Evolutionary conservation across 2,329 filamentous ascomycete genomes (phyloP).

Genomic region (Alternaria metachromatica): DNA sequence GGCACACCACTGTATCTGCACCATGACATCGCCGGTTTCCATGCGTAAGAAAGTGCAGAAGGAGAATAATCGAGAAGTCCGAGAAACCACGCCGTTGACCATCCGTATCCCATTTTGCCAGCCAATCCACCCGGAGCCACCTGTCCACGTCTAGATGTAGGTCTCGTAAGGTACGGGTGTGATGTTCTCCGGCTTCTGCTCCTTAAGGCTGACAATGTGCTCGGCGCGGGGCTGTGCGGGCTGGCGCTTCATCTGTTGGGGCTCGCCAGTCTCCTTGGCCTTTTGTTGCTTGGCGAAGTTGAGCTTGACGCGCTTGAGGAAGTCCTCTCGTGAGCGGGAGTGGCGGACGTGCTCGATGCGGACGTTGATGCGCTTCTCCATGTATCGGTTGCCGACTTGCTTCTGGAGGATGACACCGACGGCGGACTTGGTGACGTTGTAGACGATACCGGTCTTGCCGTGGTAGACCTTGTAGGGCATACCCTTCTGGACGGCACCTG

Average conservation of each 20-base stretch:
- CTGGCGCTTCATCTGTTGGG: slow-evolving; percentile 92
- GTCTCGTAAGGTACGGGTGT: slow-evolving; percentile 96
- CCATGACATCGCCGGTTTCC: slow-evolving; percentile 46
- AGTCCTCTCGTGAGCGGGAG: slow-evolving; percentile 95
- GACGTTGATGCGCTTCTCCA: slow-evolving; percentile 99
- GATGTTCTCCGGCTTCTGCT: slow-evolving; percentile 89
- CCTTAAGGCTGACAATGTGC: slow-evolving; percentile 78
- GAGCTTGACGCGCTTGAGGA: slow-evolving; percentile 93
- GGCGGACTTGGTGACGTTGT: slow-evolving; percentile 98
- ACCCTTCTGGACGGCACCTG: slow-evolving; percentile 57
- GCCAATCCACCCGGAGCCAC: slow-evolving; percentile 31
- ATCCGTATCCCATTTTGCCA: slow-evolving; percentile 49
- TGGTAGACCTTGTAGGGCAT: slow-evolving; percentile 99
- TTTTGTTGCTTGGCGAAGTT: slow-evolving; percentile 92
- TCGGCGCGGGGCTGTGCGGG: slow-evolving; percentile 80
- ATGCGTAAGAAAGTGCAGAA: slow-evolving; percentile 50
- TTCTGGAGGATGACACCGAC: slow-evolving; percentile 98
- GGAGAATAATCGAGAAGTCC: slow-evolving; percentile 47
- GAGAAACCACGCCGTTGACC: slow-evolving; percentile 50
- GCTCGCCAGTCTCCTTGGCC: slow-evolving; percentile 87
- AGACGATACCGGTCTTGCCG: slow-evolving; percentile 92
- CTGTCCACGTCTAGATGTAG: slow-evolving; percentile 75
- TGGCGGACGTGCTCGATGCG: slow-evolving; percentile 95
- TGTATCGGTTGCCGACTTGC: slow-evolving; percentile 98
- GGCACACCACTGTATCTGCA: slow-evolving; percentile 46